Percentiles rank a stretch among this genome's conserved stretches.
Evolutionary conservation across 306 rosid species (phyloP).

Genomic region (Lagenaria siceraria): DNA sequence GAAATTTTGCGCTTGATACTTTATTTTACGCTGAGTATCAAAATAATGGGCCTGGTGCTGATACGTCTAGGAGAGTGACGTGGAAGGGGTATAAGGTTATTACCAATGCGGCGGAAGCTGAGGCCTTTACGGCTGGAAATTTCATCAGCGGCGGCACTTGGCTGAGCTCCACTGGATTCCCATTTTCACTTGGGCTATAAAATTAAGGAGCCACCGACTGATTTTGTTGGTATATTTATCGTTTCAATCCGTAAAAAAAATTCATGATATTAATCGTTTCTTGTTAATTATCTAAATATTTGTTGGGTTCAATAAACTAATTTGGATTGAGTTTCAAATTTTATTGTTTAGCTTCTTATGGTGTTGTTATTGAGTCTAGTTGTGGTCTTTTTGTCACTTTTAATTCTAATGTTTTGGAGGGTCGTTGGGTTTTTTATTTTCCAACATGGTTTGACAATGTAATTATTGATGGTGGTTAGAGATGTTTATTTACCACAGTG

Average conservation of each 20-base stretch:
- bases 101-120: slow-evolving; percentile 49
- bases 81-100: slow-evolving; percentile 72
- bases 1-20: slow-evolving; percentile 59
- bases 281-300: too few relatives aligned
- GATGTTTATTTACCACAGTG: too few relatives aligned
- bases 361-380: too few relatives aligned
- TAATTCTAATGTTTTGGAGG: too few relatives aligned
- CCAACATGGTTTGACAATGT: too few relatives aligned
- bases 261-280: neutral
- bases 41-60: slow-evolving; percentile 67
- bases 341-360: too few relatives aligned
- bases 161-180: slow-evolving; percentile 60
- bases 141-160: slow-evolving; percentile 62
- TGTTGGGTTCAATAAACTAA: too few relatives aligned
- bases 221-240: neutral
- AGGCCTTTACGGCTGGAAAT: slow-evolving; percentile 31
- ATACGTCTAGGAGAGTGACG: slow-evolving; percentile 39
- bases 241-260: neutral
- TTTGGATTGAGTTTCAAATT: too few relatives aligned
- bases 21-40: slow-evolving; percentile 55
- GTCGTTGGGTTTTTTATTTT: too few relatives aligned
- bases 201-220: neutral
- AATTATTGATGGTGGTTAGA: too few relatives aligned
- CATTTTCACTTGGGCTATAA: slow-evolving; percentile 59
- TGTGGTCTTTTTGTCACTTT: too few relatives aligned